phyloP scores from a whole-genome alignment of 176 grass and related monocot genomes.

The Dactylis glomerata region DNA sequence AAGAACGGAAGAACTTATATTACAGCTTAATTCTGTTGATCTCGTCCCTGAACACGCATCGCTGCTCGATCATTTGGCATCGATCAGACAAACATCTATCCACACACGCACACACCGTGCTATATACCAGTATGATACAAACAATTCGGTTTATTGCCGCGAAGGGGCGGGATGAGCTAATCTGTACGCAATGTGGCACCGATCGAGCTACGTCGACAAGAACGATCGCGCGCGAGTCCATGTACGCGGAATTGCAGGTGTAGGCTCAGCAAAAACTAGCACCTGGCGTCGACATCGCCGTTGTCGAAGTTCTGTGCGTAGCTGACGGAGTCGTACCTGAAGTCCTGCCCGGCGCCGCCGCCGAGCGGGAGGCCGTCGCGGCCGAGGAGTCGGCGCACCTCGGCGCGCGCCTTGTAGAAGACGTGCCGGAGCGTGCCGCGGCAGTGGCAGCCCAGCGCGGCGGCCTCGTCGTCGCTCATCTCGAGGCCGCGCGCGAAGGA shows the following conservation, averaged over 20 bases:
- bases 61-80: neutral
- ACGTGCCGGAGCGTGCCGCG: conserved; percentile 51
- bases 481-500: conserved; percentile 59
- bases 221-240: neutral
- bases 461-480: conserved; percentile 61
- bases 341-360: conserved; percentile 37
- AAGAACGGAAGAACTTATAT: neutral
- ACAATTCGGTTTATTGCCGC: conserved; percentile 36
- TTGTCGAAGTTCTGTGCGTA: conserved; percentile 88
- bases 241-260: neutral
- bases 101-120: neutral
- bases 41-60: neutral
- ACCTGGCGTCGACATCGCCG: conserved; percentile 31
- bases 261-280: neutral
- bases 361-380: conserved; percentile 48
- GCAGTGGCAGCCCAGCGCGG: conserved; percentile 45
- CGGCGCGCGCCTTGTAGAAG: conserved; percentile 68
- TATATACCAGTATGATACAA: neutral
- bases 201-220: neutral
- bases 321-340: conserved; percentile 83
- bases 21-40: neutral
- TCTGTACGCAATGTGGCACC: neutral
- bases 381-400: conserved; percentile 55
- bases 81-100: neutral
- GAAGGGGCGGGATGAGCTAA: neutral